Base-by-base conservation (phyloP, 805 yeast species). In the Wickerhamomyces sydowiorum region DNA sequence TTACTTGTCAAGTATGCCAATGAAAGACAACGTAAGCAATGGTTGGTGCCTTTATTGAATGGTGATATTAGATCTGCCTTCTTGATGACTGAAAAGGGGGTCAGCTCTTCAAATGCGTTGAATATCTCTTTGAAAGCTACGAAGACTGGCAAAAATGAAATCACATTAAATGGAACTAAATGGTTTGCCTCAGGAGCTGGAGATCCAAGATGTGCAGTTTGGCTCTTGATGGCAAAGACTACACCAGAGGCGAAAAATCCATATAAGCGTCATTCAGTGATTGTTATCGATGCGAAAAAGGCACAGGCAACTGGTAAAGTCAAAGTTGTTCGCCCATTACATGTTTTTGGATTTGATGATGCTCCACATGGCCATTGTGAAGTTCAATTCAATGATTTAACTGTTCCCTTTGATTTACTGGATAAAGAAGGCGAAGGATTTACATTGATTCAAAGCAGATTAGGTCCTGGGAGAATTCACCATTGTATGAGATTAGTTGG, bases 161-260 rank as follows among this genome's bases (percentile, higher is more conserved):
- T 67, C 40, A 72, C 77, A 2, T 49, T 80, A 37, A 75, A 75
- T 46, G 86, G 86, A 6, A 69, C 76, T 41, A 80, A 80, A 56
- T 80, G 86, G 86, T 79, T 80, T 70, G 80, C 83, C 3, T 76
- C 83, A 0, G 85, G 85, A 23, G 84, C 83, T 30, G 84, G 83
- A 21, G 85, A 79, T 55, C 84, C 83, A 21, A 69, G 82, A 41
- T 72, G 80, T 57, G 52, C 54, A 2, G 65, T 64, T 1, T 61
- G 66, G 66, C 40, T 61, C 8, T 38, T 49, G 4, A 53, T 60
- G 54, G 64, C 61, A 2, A 37, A 57, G 31, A 61, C 62, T 3
- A 48, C 44, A 23, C 55, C 58, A 22, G 44, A 47, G 13, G 48
- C 49, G 15, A 38, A 44, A 8, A 50, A 59, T 39, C 63, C 66